Evolutionary conservation across 2,329 filamentous ascomycete species (phyloP), one percentile per base, ranked within the genome.

Genomic region (Arthroderma sp.): DNA sequence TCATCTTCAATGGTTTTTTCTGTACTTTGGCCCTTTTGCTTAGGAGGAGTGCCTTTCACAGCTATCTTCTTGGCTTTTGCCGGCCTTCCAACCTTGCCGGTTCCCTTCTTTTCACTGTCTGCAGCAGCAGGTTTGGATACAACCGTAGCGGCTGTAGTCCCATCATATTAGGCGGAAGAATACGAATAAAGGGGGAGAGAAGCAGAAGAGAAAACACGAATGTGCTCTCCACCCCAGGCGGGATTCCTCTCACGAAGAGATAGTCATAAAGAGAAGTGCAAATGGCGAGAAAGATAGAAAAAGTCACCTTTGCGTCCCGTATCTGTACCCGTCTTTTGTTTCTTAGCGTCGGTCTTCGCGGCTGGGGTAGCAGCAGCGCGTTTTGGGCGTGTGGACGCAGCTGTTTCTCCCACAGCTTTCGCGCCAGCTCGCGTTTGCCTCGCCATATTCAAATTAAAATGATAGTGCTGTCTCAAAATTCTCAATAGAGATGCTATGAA

Each of bases 361-460:
- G 29, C 22, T 36, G 33, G 9, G 11, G 15, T 38, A 22, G 34
- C 42, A 22, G 31, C 29, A 5, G 41, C 42, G 4, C 48, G 42
- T 31, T 41, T 50, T 34, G 48, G 48, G 5, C 48, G 38, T 15
- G 48, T 40, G 2, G 48, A 42, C 33, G 48, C 48, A 29, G 45
- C 48, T 27, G 48, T 50, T 34, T 50, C 48, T 30, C 42, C 36
- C 4, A 49, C 44, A 4, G 38, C 38, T 9, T 6, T 15, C 10
- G 29, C 40, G 7, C n/a, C n/a, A n/a, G n/a, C n/a, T n/a, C n/a
- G n/a, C n/a, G n/a, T n/a, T n/a, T n/a, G n/a, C n/a, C n/a, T n/a
- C n/a, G n/a, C n/a, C n/a, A n/a, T n/a, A n/a, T n/a, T n/a, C n/a
- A n/a, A n/a, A n/a, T n/a, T n/a, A n/a, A n/a, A n/a, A n/a, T n/a